Evolutionary conservation across 2,329 filamentous ascomycete species (phyloP).

Genomic region (Neonectria faginata): DNA sequence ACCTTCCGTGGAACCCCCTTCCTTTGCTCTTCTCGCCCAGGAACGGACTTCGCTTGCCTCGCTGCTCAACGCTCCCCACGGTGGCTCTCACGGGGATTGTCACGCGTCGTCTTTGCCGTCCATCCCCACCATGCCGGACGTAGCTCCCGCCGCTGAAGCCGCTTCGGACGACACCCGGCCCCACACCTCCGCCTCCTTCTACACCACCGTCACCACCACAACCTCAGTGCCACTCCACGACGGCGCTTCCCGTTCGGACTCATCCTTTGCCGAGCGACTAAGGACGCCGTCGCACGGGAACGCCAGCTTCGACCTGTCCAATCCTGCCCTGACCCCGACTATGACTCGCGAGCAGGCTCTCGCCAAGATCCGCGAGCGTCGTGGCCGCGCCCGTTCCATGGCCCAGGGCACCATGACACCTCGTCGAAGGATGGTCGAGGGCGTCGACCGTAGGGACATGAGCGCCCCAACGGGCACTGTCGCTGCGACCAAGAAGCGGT

Average conservation of each 20-base stretch:
- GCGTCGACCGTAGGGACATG: conserved; percentile 59
- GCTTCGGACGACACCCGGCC: conserved; percentile 51
- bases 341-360: conserved; percentile 81
- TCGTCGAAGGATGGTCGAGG: conserved; percentile 67
- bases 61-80: conserved; percentile 67
- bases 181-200: conserved; percentile 61
- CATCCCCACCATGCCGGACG: conserved; percentile 53
- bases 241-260: conserved; percentile 53
- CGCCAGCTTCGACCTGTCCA: conserved; percentile 63
- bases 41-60: conserved; percentile 70
- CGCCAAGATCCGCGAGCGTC: conserved; percentile 78
- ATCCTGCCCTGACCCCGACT: conserved; percentile 71
- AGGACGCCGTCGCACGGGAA: conserved; percentile 58
- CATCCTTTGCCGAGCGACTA: conserved; percentile 58
- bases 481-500: conserved; percentile 38
- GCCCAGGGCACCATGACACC: conserved; percentile 70
- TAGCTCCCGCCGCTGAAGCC: conserved; percentile 28
- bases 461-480: conserved; percentile 59
- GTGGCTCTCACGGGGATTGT: conserved; percentile 43
- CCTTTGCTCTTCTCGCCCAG: conserved; percentile 66
- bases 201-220: conserved; percentile 62
- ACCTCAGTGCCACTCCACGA: conserved; percentile 65
- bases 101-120: conserved; percentile 50
- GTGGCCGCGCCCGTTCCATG: conserved; percentile 77
- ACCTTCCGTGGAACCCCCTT: conserved; percentile 71